Evolutionary conservation across 1,284 basidiomycete genomes (phyloP).

Genomic region (Anthracocystis walkeri): DNA sequence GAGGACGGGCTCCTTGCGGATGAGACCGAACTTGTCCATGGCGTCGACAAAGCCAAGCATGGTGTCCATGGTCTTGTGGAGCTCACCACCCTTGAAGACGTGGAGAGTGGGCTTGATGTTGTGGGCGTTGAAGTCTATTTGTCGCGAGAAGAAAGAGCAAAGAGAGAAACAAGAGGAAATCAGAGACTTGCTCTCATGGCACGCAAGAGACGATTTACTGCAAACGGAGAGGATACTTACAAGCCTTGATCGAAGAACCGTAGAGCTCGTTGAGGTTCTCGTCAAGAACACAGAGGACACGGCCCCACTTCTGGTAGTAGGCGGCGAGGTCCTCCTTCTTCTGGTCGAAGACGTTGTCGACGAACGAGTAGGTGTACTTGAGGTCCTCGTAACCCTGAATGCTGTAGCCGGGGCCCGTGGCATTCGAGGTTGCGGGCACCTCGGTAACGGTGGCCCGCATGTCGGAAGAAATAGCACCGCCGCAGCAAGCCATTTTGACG

Average conservation of each 20-base stretch:
- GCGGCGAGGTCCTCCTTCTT: constrained; percentile 70
- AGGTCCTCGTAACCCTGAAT: constrained; percentile 62
- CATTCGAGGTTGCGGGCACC: constrained; percentile 53
- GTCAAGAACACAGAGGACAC: constrained; percentile 71
- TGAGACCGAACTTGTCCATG: constrained; percentile 71
- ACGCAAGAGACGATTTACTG: background rate
- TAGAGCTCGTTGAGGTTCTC: constrained; percentile 68
- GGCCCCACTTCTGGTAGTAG: constrained; percentile 71
- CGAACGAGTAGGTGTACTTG: constrained; percentile 70
- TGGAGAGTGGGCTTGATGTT: constrained; percentile 71
- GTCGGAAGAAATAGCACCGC: constrained; percentile 65
- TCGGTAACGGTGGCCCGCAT: constrained; percentile 70
- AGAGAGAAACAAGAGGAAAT: background rate
- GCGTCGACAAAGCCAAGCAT: constrained; percentile 72
- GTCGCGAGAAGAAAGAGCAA: background rate
- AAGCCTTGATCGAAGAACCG: constrained; percentile 63
- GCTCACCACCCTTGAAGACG: constrained; percentile 72
- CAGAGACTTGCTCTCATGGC: background rate
- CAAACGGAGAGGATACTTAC: constrained; percentile 34
- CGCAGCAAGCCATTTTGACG: constrained; percentile 51
- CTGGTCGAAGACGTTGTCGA: constrained; percentile 71
- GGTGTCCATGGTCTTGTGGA: constrained; percentile 72
- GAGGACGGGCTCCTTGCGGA: constrained; percentile 72
- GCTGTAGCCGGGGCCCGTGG: constrained; percentile 59
- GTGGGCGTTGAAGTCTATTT: constrained; percentile 70